phyloP scores from a whole-genome alignment of 495 filamentous ascomycete genomes.

The Trichoderma reesei region DNA sequence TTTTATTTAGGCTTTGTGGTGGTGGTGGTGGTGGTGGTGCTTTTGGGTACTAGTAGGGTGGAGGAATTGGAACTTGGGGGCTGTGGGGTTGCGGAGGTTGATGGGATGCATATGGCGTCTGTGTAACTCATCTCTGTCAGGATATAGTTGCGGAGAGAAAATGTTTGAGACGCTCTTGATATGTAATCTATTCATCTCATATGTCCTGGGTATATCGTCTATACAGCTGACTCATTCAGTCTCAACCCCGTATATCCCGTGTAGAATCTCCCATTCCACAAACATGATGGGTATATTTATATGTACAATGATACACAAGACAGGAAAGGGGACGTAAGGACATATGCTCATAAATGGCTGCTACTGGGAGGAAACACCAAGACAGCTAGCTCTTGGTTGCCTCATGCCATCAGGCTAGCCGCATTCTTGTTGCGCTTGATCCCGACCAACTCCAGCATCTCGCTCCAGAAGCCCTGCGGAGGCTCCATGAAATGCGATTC shows the following conservation, averaged over 20 bases:
- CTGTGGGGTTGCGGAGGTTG: no score
- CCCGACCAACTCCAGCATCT: constrained; percentile 30
- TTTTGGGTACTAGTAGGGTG: no score
- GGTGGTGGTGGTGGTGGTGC: background rate
- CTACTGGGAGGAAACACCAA: background rate
- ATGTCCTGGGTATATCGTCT: constrained; percentile 5
- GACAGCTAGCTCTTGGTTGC: background rate
- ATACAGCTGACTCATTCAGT: background rate
- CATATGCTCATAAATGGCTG: background rate
- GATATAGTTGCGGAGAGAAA: no score
- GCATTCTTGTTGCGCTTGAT: constrained; percentile 20
- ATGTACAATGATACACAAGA: background rate
- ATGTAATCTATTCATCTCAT: background rate
- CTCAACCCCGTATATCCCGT: background rate
- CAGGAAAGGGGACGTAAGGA: background rate
- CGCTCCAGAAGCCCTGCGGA: constrained; percentile 27
- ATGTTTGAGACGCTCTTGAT: background rate
- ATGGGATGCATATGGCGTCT: no score
- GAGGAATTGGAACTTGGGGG: no score
- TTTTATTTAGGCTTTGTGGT: background rate
- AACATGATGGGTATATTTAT: background rate
- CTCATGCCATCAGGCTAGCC: background rate
- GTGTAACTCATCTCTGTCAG: no score
- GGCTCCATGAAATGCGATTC: constrained; percentile 20
- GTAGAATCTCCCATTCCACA: background rate